A percentile compares a stretch with the other conserved stretches of the same genome.
phyloP scores from a whole-genome alignment of 306 rosid genomes.

The Cicer pinnatifidum region DNA sequence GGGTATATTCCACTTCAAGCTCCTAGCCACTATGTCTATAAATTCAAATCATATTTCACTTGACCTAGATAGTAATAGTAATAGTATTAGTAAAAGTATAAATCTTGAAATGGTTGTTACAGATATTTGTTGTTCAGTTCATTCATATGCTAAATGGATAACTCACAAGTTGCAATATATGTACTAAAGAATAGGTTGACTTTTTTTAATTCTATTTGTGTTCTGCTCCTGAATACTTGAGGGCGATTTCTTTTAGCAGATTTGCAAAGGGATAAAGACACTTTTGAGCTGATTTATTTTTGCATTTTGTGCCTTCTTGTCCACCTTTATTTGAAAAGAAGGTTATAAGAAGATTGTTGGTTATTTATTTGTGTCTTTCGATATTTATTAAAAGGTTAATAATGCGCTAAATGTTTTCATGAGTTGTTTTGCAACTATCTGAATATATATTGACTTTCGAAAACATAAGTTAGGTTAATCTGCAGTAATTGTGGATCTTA shows the following conservation, averaged over 20 bases:
- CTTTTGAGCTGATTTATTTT: constrained; percentile 25
- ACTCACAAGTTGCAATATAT: constrained; percentile 27
- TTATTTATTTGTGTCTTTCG: constrained; percentile 3
- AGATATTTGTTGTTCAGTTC: neutral
- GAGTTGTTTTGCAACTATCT: constrained; percentile 2
- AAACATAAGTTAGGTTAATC: constrained; percentile 29
- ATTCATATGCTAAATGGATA: constrained; percentile 14
- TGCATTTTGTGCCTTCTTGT: constrained; percentile 27
- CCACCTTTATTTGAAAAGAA: neutral
- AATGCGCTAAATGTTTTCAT: neutral
- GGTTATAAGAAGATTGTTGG: constrained; percentile 15
- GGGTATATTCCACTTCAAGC: neutral
- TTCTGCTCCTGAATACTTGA: constrained; percentile 23
- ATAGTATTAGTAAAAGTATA: neutral
- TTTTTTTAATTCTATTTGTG: constrained; percentile 25
- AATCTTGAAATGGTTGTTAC: constrained; percentile 12
- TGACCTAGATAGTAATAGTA: neutral
- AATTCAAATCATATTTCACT: neutral
- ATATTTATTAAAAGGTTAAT: neutral
- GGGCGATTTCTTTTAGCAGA: neutral
- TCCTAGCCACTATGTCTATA: neutral
- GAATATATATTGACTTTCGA: constrained; percentile 3
- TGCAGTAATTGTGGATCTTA: neutral
- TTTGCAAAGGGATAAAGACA: constrained; percentile 3
- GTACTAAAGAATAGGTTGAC: constrained; percentile 1